phyloP scores from a whole-genome alignment of 176 grass and related monocot genomes.

The Areca catechu region DNA sequence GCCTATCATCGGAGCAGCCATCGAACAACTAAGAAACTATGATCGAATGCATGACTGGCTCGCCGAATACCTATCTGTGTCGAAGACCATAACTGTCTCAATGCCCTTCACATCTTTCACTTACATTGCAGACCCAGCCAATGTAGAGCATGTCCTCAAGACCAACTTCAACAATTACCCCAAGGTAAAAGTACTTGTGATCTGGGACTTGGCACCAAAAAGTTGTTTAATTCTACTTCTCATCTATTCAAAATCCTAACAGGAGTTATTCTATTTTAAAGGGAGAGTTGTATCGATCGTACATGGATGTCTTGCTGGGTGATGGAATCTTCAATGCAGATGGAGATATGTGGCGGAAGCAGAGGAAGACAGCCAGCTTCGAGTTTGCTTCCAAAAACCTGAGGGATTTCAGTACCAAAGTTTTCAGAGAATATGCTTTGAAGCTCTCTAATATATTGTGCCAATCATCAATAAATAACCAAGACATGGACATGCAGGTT shows the following conservation, averaged over 20 bases:
- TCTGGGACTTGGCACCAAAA: too few species aligned
- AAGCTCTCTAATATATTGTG: constrained; percentile 70
- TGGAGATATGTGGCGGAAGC: constrained; percentile 82
- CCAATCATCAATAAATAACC: constrained; percentile 34
- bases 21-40: constrained; percentile 88
- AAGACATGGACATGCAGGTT: constrained; percentile 76
- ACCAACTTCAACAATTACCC: constrained; percentile 95
- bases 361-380: constrained; percentile 92
- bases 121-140: constrained; percentile 82
- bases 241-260: too few species aligned
- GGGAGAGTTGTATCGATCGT: constrained; percentile 66
- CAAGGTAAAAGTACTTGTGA: constrained; percentile 38
- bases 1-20: constrained; percentile 60
- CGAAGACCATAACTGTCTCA: constrained; percentile 57
- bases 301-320: constrained; percentile 87
- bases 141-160: constrained; percentile 84
- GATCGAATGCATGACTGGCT: constrained; percentile 94
- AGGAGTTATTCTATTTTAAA: constrained; percentile 5
- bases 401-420: constrained; percentile 69
- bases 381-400: constrained; percentile 91
- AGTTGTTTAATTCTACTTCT: too few species aligned
- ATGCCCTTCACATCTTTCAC: constrained; percentile 91
- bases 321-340: constrained; percentile 93
- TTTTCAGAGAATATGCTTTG: constrained; percentile 82
- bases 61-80: constrained; percentile 40